Evolutionary conservation across 306 rosid species (phyloP).

Genomic region (Medicago arabica): DNA sequence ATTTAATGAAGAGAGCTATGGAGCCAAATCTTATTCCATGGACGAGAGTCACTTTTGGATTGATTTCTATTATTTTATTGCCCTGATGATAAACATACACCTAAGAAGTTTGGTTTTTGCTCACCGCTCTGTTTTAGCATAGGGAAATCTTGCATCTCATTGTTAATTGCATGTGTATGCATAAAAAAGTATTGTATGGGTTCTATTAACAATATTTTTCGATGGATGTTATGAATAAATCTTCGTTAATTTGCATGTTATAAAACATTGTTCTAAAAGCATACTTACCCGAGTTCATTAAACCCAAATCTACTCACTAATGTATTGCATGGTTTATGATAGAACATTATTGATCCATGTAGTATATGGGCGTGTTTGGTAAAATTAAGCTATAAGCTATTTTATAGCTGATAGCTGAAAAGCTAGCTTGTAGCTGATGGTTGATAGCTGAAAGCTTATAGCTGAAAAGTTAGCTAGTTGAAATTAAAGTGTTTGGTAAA

Average conservation of each 20-base stretch:
- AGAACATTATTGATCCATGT: too few species aligned
- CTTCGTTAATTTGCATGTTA: neutral
- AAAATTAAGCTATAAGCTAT: too few species aligned
- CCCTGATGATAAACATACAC: neutral
- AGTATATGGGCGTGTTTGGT: too few species aligned
- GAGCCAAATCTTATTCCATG: too few species aligned
- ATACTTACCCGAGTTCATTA: neutral
- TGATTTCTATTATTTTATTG: neutral
- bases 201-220: neutral
- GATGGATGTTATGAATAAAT: neutral
- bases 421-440: too few species aligned
- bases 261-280: neutral
- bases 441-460: too few species aligned
- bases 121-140: neutral
- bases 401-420: too few species aligned
- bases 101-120: slow-evolving; percentile 2
- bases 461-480: too few species aligned
- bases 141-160: slow-evolving; percentile 2
- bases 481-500: too few species aligned
- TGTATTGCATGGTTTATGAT: neutral
- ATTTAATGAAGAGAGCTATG: too few species aligned
- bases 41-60: neutral
- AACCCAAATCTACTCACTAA: neutral
- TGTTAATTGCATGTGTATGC: neutral
- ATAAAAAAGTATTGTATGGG: neutral